Evolutionary conservation across 2,329 filamentous ascomycete genomes (phyloP).

Genomic region (Elsinoe perseae): DNA sequence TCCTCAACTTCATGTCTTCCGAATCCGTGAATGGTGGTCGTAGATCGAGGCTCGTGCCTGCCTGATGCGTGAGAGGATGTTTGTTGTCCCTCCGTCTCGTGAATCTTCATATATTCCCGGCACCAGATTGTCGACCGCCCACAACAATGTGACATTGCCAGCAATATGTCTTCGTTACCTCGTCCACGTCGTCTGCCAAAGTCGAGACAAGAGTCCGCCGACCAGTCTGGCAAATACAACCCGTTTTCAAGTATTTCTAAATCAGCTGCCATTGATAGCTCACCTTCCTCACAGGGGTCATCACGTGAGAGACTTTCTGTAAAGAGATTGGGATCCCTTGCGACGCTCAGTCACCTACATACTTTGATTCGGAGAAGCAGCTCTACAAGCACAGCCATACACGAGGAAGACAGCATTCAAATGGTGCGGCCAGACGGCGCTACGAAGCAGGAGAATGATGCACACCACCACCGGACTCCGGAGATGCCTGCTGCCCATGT

Average conservation of each 20-base stretch:
- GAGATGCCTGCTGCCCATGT: neutral
- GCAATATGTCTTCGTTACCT: neutral
- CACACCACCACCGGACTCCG: neutral
- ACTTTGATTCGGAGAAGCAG: constrained; percentile 27
- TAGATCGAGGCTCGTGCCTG: neutral
- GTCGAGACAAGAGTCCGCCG: neutral
- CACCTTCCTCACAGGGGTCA: constrained; percentile 2
- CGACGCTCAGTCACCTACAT: constrained; percentile 28
- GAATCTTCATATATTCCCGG: neutral
- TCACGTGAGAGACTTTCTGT: neutral
- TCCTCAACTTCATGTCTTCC: too few relatives aligned
- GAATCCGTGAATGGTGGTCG: too few relatives aligned
- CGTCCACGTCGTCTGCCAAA: neutral
- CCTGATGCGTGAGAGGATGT: constrained; percentile 3
- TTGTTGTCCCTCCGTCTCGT: neutral
- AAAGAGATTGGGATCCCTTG: constrained; percentile 28
- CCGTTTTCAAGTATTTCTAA: neutral
- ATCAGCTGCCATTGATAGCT: neutral
- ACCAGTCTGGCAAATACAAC: neutral
- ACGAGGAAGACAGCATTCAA: constrained; percentile 19
- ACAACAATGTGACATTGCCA: neutral
- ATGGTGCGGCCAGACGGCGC: neutral
- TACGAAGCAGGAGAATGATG: neutral
- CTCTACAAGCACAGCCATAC: constrained; percentile 13
- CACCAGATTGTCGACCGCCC: neutral